phyloP scores from a whole-genome alignment of 202 grass and related monocot genomes.

The Digitaria exilis region DNA sequence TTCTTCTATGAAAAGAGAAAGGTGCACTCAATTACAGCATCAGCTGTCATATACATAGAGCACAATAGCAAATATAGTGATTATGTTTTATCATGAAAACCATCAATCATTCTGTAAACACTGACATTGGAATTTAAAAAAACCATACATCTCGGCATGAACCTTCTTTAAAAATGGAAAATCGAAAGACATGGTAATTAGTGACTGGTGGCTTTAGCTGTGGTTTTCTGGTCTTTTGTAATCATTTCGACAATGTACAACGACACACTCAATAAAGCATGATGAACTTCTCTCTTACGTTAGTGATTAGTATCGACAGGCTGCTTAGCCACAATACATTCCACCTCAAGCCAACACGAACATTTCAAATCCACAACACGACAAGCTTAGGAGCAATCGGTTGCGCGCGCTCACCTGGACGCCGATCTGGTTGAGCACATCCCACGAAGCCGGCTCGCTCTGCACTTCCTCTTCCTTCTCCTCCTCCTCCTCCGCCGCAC shows the following conservation, averaged over 20 bases:
- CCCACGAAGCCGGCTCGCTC: conserved; percentile 37
- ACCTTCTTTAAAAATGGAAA: neutral
- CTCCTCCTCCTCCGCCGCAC: neutral
- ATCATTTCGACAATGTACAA: neutral
- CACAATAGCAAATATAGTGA: neutral
- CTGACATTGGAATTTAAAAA: neutral
- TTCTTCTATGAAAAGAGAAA: neutral
- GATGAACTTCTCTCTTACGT: neutral
- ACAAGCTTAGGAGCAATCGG: neutral
- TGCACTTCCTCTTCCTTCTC: neutral
- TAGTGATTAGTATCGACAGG: neutral
- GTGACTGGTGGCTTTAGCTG: neutral
- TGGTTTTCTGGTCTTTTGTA: neutral
- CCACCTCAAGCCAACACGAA: neutral
- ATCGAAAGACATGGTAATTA: neutral
- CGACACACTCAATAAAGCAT: neutral
- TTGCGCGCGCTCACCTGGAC: conserved; percentile 41
- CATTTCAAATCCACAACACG: conserved; percentile 19
- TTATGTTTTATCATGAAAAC: neutral
- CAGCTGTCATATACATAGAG: neutral
- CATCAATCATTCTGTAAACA: neutral
- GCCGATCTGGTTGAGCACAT: conserved; percentile 42
- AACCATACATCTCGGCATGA: neutral
- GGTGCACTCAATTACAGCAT: neutral
- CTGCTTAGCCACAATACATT: neutral